phyloP scores from a whole-genome alignment of 202 grass and related monocot species.

The Zizania palustris region DNA sequence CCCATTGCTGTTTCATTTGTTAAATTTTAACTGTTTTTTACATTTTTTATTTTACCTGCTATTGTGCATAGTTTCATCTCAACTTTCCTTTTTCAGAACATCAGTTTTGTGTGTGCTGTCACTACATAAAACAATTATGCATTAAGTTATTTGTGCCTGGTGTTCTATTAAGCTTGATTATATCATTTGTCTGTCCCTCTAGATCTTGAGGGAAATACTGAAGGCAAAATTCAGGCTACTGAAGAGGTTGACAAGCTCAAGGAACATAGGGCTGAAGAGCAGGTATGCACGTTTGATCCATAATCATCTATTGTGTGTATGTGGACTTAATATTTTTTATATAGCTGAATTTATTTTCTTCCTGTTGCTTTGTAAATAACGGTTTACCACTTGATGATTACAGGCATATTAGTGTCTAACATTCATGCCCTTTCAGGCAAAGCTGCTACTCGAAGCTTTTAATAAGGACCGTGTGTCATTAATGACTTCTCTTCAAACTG shows the following conservation, averaged over 20 bases:
- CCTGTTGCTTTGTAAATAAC: constrained; percentile 8
- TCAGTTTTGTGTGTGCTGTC: neutral
- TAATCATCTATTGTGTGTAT: constrained; percentile 15
- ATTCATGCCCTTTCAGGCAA: constrained; percentile 53
- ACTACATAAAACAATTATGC: neutral
- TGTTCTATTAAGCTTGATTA: constrained; percentile 8
- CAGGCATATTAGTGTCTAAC: neutral
- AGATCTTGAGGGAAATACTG: constrained; percentile 91
- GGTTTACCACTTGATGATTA: neutral
- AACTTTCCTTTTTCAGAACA: neutral
- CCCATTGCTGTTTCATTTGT: neutral
- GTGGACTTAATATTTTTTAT: constrained; percentile 21
- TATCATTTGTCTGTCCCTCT: constrained; percentile 26
- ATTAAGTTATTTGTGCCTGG: neutral
- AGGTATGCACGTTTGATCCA: constrained; percentile 44
- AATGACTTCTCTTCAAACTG: constrained; percentile 61
- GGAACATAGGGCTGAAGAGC: constrained; percentile 86
- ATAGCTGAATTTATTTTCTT: constrained; percentile 35
- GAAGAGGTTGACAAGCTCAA: constrained; percentile 87
- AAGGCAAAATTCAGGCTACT: constrained; percentile 68
- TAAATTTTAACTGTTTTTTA: neutral
- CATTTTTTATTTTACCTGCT: neutral
- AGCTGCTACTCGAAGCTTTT: constrained; percentile 78
- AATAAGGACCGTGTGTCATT: constrained; percentile 85
- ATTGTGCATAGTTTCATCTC: neutral